Evolutionary conservation across 768 basidiomycete genomes (phyloP).

Genomic region (Pseudohyphozyma bogoriensis): DNA sequence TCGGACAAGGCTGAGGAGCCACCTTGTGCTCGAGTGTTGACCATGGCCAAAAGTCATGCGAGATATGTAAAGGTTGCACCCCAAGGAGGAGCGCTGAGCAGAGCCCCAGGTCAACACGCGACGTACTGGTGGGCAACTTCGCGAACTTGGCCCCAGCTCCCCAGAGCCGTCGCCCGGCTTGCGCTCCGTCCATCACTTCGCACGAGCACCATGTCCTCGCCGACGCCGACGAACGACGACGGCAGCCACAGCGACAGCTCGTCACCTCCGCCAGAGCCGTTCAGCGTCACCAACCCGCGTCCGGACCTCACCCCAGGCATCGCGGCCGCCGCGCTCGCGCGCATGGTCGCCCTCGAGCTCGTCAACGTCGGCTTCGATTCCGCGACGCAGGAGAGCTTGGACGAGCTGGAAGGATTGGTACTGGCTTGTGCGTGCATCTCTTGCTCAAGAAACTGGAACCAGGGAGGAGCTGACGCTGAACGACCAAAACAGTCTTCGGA

Average conservation of each 20-base stretch:
- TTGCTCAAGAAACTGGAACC: too few relatives aligned
- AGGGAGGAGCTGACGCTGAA: not conserved
- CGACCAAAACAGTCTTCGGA: constrained; percentile 11
- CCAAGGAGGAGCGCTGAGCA: too few relatives aligned
- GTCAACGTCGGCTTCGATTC: constrained; percentile 3
- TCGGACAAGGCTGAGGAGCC: too few relatives aligned
- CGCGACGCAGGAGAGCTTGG: not conserved
- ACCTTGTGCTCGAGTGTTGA: too few relatives aligned
- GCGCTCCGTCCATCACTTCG: not conserved
- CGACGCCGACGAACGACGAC: not conserved
- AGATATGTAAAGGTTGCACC: too few relatives aligned
- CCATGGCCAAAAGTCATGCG: too few relatives aligned
- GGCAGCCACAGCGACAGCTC: not conserved
- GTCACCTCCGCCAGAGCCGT: not conserved
- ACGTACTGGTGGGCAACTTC: too few relatives aligned
- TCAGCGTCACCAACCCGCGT: not conserved
- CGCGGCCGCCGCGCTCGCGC: constrained; percentile 1
- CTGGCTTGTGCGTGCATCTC: constrained; percentile 2
- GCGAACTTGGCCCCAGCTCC: too few relatives aligned
- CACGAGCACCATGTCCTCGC: not conserved
- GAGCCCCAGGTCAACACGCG: too few relatives aligned
- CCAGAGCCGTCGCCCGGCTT: too few relatives aligned
- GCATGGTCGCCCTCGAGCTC: not conserved
- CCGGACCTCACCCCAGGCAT: constrained; percentile 10
- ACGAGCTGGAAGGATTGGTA: constrained; percentile 17